A percentile compares a stretch with the other conserved stretches of the same genome.
These are phyloP conservation scores for Gloeophyllum trabeum DNA, from an alignment of 768 basidiomycete genomes.

Conservation along the genomic window DNA sequence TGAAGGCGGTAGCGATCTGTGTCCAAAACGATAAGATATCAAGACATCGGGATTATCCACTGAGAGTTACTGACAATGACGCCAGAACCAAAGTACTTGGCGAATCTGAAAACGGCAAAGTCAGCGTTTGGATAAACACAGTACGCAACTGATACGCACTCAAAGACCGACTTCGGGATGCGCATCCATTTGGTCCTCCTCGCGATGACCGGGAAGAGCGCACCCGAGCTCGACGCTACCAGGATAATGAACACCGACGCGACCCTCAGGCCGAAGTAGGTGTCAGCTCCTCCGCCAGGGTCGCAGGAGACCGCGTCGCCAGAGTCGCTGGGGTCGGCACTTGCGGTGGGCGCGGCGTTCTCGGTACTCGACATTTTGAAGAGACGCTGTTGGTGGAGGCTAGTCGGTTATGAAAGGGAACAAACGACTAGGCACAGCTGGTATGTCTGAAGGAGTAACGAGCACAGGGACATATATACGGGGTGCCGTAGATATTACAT, in stretches of 20 bases:
- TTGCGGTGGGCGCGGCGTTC: too few relatives aligned
- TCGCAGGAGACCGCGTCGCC: constrained; percentile 24
- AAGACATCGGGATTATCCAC: neutral
- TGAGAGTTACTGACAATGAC: constrained; percentile 49
- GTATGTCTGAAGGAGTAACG: too few relatives aligned
- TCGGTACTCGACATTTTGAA: too few relatives aligned
- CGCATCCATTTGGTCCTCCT: constrained; percentile 35
- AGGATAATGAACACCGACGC: constrained; percentile 71
- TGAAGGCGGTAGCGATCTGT: constrained; percentile 84
- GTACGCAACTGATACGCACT: constrained; percentile 32
- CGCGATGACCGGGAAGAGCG: constrained; percentile 64
- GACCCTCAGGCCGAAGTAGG: constrained; percentile 43
- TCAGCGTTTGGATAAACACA: neutral
- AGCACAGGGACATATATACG: too few relatives aligned
- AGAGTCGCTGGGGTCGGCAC: neutral
- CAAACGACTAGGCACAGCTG: too few relatives aligned
- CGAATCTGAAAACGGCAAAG: constrained; percentile 36
- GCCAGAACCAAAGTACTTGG: constrained; percentile 87
- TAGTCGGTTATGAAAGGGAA: too few relatives aligned
- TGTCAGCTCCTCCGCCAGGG: constrained; percentile 37
- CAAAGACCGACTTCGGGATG: constrained; percentile 52
- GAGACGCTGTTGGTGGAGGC: too few relatives aligned
- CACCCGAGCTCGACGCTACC: constrained; percentile 42
- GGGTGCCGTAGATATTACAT: too few relatives aligned
- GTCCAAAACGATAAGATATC: constrained; percentile 1